Percentiles rank a stretch among this genome's conserved stretches.
These are phyloP conservation scores for Petunia secreta DNA, from an alignment of 257 asterid genomes.

Conservation along the genomic window DNA sequence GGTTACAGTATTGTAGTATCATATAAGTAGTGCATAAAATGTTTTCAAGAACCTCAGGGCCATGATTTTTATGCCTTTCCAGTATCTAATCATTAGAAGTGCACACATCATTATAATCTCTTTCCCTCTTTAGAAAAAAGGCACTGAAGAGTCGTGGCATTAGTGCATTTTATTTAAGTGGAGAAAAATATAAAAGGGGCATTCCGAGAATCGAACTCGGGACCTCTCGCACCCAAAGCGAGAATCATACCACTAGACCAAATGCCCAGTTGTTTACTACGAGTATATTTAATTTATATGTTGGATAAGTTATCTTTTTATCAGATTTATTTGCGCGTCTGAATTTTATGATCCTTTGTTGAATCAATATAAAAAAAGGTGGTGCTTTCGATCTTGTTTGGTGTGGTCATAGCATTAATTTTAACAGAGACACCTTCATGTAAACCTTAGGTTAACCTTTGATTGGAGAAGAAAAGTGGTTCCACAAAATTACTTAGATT, in stretches of 20 bases:
- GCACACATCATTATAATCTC: not conserved
- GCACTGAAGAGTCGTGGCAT: no score
- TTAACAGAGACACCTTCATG: not conserved
- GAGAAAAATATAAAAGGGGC: conserved; percentile 24
- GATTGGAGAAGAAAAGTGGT: not conserved
- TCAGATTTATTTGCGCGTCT: no score
- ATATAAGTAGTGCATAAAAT: not conserved
- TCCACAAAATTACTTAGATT: no score
- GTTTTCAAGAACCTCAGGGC: not conserved
- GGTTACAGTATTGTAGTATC: no score
- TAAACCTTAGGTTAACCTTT: not conserved
- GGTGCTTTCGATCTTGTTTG: not conserved
- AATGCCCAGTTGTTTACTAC: not conserved
- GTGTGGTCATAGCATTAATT: not conserved
- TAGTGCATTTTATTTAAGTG: no score
- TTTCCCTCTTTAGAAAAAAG: not conserved
- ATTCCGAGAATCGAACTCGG: conserved; percentile 78
- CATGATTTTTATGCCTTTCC: not conserved
- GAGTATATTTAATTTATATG: no score
- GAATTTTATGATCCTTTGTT: no score
- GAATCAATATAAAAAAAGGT: no score
- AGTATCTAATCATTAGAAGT: not conserved
- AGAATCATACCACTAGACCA: conserved; percentile 94
- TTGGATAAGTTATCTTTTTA: no score
- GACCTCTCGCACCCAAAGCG: conserved; percentile 88